Base-by-base conservation (phyloP, 2,329 filamentous ascomycete species). In the Phaeophleospora eucalypticola region DNA sequence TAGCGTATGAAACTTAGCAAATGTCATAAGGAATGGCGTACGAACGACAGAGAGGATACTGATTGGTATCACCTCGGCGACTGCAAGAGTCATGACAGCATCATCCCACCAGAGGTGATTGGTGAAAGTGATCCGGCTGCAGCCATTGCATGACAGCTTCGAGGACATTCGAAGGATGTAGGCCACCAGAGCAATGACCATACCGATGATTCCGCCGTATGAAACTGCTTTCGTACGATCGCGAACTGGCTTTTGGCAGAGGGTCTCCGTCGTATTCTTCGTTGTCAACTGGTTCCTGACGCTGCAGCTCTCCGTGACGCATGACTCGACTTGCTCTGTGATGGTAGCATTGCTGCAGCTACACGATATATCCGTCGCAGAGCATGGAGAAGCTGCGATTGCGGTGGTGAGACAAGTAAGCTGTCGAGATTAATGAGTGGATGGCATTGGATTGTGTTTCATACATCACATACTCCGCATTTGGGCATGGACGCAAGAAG, bases 61-160 rank as follows among this genome's bases (percentile, higher is more conserved):
- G 10, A 53, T 53, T 2, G 50, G 47, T 17, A 55, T 49, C 14
- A 53, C 24, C 1, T 51, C 39, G 12, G 48, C 6, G 27, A 50
- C 43, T 2, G 50, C 53, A 36, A 53, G 6, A 15, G 36, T 49
- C 12, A 55, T 53, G n/a, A 45, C 45, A 9, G 43, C 21, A 38
- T 55, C 50, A 14, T 55, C 53, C 50, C 50, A 55, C 47, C 49
- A 53, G 17, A 53, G 37, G 21, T 52, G 43, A 6, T 47, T 41
- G 36, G 52, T 45, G 14, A 51, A 33, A 10, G 47, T 42, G 14
- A 47, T 41, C 18, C 40, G 39, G 45, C 24, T 48, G 16, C 45
- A 41, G 32, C 52, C 50, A n/a, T 49, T 44, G 17, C 50, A 51
- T 9, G 16, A 40, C 7, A 55, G 35, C 41, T 55, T 53, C 27